phyloP scores from a whole-genome alignment of 805 yeast species.

The Wickerhamiella kurtzmanii region DNA sequence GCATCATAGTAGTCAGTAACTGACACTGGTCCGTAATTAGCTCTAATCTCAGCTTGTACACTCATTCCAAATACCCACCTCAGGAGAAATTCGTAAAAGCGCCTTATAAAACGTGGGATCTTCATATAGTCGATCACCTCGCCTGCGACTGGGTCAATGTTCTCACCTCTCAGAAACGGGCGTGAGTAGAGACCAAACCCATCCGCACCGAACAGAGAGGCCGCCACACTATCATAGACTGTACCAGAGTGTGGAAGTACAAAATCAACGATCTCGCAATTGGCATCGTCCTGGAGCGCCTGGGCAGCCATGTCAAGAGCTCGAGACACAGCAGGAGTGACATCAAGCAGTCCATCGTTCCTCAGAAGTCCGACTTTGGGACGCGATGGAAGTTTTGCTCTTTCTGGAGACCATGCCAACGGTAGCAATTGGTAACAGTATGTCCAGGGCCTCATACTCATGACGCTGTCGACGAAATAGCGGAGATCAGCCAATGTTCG shows the following conservation, averaged over 20 bases:
- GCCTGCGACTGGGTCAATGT: constrained; percentile 25
- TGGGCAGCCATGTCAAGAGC: constrained; percentile 29
- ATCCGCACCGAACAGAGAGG: constrained; percentile 27
- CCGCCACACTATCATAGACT: constrained; percentile 42
- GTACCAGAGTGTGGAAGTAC: constrained; percentile 38
- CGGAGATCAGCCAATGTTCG: constrained; percentile 37
- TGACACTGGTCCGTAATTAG: constrained; percentile 24
- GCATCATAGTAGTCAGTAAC: constrained; percentile 26
- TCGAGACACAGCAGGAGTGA: constrained; percentile 36
- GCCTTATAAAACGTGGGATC: constrained; percentile 26
- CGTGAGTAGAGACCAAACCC: constrained; percentile 24
- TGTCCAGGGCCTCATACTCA: constrained; percentile 20
- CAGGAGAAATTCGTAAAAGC: constrained; percentile 26
- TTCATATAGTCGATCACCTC: constrained; percentile 22
- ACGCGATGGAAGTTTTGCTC: constrained; percentile 25
- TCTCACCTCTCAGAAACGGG: constrained; percentile 23
- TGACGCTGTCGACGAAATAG: constrained; percentile 33
- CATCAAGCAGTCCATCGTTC: constrained; percentile 37
- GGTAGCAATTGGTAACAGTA: constrained; percentile 37
- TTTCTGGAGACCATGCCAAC: constrained; percentile 37
- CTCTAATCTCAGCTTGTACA: constrained; percentile 27
- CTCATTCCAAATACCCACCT: constrained; percentile 23
- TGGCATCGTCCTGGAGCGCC: constrained; percentile 29
- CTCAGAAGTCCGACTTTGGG: constrained; percentile 36
- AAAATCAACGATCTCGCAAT: constrained; percentile 36